Base-by-base conservation (phyloP, 2,329 filamentous ascomycete species). In the Eutypella sp. region DNA sequence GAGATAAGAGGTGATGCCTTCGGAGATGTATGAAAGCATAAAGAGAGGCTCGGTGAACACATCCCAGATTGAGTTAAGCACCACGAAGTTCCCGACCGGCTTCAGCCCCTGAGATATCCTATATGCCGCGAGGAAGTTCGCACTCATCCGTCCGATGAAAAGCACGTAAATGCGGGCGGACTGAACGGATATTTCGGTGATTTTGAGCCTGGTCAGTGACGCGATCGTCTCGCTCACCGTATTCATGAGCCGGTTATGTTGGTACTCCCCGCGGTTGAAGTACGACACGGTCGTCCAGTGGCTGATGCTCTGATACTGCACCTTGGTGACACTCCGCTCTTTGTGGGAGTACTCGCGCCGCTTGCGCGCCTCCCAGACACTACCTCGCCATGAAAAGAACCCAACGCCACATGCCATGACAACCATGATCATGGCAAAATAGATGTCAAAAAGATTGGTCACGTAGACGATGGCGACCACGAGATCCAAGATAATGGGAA, bases 31-130 rank as follows among this genome's bases (percentile, higher is more conserved):
- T 8, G 57, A 59, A 3, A 67, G 58, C 19, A 57, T 65, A 52
- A 59, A 57, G 57, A 71, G 53, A 1, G 67, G 67, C 42, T 50
- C 78, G 49, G 60, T 73, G 63, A 57, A 51, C 13, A 56, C 55
- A 6, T 66, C 63, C 84, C 84, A 88, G 61, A 86, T 87, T 27
- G 78, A 74, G 15, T 84, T 68, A 22, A 88, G 63, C 16, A 82
- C 81, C 4, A 87, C 77, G 49, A 88, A 82, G 48, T 75, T 75
- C 34, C 82, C 82, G 11, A 83, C 67, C 0, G 74, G 69, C 38
- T 71, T 72, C 8, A 61, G 58, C 1, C 74, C 74, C 31, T 67
- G 66, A 0, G 70, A 64, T 27, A 83, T 74, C 50, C 78, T 70
- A 46, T 74, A 72, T 7, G 76, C 71, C 3, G 76, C 79, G 13